Evolutionary conservation across 164 flowering plant species (phyloP), one percentile per base, ranked within the genome.

Genomic region (Tinospora cordifolia): DNA sequence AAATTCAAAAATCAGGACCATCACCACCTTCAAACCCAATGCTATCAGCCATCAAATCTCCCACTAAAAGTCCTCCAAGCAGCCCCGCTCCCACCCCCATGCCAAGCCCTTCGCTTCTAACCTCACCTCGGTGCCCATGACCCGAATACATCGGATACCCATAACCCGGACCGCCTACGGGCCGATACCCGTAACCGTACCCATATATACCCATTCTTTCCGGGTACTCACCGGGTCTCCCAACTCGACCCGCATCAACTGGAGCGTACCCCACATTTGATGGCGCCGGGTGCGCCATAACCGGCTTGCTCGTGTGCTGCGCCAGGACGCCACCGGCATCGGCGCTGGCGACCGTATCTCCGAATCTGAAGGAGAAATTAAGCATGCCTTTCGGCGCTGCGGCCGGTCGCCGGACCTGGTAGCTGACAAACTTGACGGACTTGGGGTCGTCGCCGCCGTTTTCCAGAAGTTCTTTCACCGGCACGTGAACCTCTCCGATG

Each of bases 81-180:
- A 92, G 58, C 39, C 98, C 98, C 2, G 88, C 89, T 9, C 96
- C 94, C 72, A 88, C 46, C 6, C 91, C 97, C 81, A 88, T 49
- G 24, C 96, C 93, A 15, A 84, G 69, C 63, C 81, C 36, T 30
- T 4, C 81, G 63, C 76, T 85, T 82, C 81, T 86, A 86, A 80
- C 82, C 14, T 17, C 22, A 15, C 59, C 59, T 13, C 77, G 80
- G 21, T n/a, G 59, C 59, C 59, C 59, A 51, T 51, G 7, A 51
- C 59, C 59, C 59, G n/a, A 17, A 15, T 51, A 13, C 58, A 51
- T 51, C 58, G 71, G 81, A 19, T 71, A 69, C 68, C 78, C 58
- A 51, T 82, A 75, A 15, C 77, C 67, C 8, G 80, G 74, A 12
- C 77, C 67, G 2, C 57, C 58, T 1, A 2, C 54, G n/a, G 59